These are phyloP conservation scores for Eucalyptus lansdowneana DNA, from an alignment of 345 rosid genomes.

Conservation along the genomic window DNA sequence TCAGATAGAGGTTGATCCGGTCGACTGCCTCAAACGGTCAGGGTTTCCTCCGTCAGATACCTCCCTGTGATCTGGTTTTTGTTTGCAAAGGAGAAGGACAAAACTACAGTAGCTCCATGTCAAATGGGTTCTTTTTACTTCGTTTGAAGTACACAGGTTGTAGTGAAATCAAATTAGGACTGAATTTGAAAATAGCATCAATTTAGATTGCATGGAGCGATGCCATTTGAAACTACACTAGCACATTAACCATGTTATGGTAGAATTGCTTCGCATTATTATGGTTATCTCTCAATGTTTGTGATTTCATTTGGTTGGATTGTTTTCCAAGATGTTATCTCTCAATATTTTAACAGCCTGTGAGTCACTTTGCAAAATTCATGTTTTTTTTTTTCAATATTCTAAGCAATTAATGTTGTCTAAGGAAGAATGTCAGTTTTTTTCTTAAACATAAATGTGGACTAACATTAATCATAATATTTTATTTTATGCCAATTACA, in stretches of 20 bases:
- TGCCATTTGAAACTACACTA: no score
- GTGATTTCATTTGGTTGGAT: neutral
- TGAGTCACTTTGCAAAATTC: neutral
- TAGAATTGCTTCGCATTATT: neutral
- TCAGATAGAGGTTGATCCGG: no score
- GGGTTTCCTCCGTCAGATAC: no score
- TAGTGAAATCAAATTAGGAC: neutral
- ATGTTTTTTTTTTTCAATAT: neutral
- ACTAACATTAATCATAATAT: neutral
- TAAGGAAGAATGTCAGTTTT: neutral
- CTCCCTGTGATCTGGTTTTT: no score
- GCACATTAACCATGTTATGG: neutral
- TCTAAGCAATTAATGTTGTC: neutral
- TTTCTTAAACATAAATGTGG: neutral
- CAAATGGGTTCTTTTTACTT: no score
- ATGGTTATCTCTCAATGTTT: neutral
- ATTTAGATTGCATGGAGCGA: no score
- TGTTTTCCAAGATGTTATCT: neutral
- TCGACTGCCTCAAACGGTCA: no score
- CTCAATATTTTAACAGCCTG: neutral
- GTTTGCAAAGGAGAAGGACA: no score
- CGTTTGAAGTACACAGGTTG: no score
- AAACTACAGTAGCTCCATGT: no score
- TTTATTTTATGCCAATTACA: neutral
- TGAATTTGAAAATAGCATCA: neutral